Evolutionary conservation across 148 eudicot species (phyloP).

Genomic region (Silene latifolia): DNA sequence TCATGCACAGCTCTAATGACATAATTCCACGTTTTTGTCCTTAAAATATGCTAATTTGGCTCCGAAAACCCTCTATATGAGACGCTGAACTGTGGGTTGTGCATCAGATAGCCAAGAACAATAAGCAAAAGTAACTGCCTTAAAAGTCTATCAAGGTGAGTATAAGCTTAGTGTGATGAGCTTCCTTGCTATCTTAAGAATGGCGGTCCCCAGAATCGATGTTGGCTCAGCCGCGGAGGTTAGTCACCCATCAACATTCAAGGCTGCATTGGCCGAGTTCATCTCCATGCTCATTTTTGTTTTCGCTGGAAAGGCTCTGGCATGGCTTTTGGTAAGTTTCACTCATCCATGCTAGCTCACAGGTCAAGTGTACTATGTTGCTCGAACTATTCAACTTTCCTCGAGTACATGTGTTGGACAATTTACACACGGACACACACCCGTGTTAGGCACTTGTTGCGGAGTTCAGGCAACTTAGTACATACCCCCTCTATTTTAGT

Average conservation of each 20-base stretch:
- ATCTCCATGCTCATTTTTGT: conserved; percentile 77
- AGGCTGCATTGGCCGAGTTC: conserved; percentile 78
- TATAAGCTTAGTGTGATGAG: neutral
- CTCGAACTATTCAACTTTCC: neutral
- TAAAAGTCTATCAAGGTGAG: neutral
- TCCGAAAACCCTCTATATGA: neutral
- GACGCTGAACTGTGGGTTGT: conserved; percentile 11
- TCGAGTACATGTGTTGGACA: neutral
- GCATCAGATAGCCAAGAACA: conserved; percentile 15
- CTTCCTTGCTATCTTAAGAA: conserved; percentile 14
- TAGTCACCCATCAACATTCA: conserved; percentile 49
- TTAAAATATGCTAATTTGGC: neutral
- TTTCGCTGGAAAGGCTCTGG: conserved; percentile 81
- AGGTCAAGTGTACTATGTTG: too few relatives aligned
- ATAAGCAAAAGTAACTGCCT: neutral
- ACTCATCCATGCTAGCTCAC: too few relatives aligned
- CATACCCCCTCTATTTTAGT: too few relatives aligned
- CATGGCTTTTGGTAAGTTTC: conserved; percentile 84
- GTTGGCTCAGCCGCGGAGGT: conserved; percentile 50
- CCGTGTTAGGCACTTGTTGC: too few relatives aligned
- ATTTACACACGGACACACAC: neutral
- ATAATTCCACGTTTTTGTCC: too few relatives aligned
- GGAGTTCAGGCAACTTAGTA: too few relatives aligned
- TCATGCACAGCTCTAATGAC: too few relatives aligned
- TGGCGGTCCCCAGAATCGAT: conserved; percentile 54